Conservation (phyloP, 2,329 filamentous ascomycete genomes). For the Didymella pomorum region DNA sequence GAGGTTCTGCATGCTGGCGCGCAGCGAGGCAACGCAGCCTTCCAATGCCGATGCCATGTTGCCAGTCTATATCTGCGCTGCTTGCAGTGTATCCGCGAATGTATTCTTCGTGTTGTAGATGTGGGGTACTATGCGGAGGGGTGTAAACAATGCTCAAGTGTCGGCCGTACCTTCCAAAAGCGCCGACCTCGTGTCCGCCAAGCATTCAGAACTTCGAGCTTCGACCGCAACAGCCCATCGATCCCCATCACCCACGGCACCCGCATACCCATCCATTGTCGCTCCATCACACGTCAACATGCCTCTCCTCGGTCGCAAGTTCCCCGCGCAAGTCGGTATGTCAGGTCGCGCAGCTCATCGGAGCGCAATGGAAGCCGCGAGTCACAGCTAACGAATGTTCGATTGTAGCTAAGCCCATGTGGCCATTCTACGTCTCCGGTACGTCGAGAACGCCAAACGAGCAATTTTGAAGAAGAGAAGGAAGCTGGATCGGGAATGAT, state of each 20-base stretch:
- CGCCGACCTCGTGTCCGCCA: conserved; percentile 36
- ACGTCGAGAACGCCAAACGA: conserved; percentile 58
- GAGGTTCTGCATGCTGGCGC: conserved; percentile 67
- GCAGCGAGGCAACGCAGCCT: conserved; percentile 67
- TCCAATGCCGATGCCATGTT: conserved; percentile 57
- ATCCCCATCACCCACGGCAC: conserved; percentile 44
- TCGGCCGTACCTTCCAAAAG: conserved; percentile 30
- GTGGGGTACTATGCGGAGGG: conserved; percentile 27
- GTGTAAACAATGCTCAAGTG: conserved; percentile 24
- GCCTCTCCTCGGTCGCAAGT: conserved; percentile 62
- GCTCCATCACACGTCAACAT: conserved; percentile 47
- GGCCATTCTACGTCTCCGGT: conserved; percentile 95
- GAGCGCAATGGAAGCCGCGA: conserved; percentile 10
- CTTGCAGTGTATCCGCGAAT: not conserved
- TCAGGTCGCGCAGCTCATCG: conserved; percentile 26
- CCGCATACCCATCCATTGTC: conserved; percentile 41
- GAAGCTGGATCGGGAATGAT: not conserved
- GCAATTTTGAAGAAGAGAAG: not conserved
- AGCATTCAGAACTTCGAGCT: conserved; percentile 31
- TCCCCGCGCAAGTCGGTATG: conserved; percentile 59
- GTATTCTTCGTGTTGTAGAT: conserved; percentile 11
- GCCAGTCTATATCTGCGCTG: not conserved
- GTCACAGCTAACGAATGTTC: conserved; percentile 42
- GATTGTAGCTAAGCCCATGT: conserved; percentile 81
- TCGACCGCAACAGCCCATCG: conserved; percentile 14